Percentiles rank a stretch among this genome's conserved stretches.
Conservation (phyloP, 148 eudicot genomes). For the Suaeda aralocaspica region DNA sequence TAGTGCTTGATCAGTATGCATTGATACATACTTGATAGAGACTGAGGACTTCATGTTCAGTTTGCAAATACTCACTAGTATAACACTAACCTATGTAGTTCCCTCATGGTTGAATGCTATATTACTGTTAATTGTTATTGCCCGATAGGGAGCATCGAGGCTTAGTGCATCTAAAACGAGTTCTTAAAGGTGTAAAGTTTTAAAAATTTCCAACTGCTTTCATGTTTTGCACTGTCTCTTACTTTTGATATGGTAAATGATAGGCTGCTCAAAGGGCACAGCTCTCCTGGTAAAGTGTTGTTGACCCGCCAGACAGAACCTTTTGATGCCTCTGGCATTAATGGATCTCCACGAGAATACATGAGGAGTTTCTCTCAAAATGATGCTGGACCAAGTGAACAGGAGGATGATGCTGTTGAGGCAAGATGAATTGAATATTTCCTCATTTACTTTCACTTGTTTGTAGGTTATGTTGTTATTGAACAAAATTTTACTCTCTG, state of each 20-base stretch:
- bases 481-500: slow-evolving; percentile 12
- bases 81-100: neutral
- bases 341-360: slow-evolving; percentile 47
- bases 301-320: slow-evolving; percentile 75
- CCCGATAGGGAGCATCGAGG: neutral
- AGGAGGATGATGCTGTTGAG: slow-evolving; percentile 47
- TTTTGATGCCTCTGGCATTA: slow-evolving; percentile 42
- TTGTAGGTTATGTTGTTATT: neutral
- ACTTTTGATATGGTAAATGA: slow-evolving; percentile 14
- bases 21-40: neutral
- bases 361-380: slow-evolving; percentile 54
- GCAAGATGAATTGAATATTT: slow-evolving; percentile 30
- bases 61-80: neutral
- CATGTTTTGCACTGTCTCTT: neutral
- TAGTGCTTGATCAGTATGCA: neutral
- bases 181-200: neutral
- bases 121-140: neutral
- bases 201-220: neutral
- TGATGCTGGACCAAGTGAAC: slow-evolving; percentile 54
- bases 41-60: neutral
- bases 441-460: slow-evolving; percentile 1
- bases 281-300: slow-evolving; percentile 92
- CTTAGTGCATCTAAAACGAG: neutral
- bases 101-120: neutral
- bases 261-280: slow-evolving; percentile 93